Percentiles rank a stretch among this genome's conserved stretches.
These are phyloP conservation scores for Lycium barbarum DNA, from an alignment of 257 asterid species.

Conservation along the genomic window DNA sequence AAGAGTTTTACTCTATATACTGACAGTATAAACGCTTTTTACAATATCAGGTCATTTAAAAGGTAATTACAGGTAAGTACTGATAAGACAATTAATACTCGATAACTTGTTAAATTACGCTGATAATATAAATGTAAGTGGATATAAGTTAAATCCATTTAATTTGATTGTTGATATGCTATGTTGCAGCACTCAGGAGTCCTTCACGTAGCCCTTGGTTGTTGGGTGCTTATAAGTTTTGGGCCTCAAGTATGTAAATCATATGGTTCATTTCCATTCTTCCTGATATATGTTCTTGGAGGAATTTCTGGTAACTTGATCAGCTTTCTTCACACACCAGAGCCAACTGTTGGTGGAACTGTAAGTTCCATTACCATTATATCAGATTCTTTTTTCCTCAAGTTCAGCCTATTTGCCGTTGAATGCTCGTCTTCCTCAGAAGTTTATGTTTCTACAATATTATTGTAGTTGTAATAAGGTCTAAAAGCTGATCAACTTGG, in stretches of 20 bases:
- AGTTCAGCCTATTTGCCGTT: neutral
- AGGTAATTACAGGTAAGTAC: neutral
- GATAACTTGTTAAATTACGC: neutral
- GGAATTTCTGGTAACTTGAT: slow-evolving; percentile 78
- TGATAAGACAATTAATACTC: neutral
- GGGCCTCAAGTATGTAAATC: slow-evolving; percentile 64
- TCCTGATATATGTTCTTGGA: slow-evolving; percentile 76
- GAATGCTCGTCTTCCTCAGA: neutral
- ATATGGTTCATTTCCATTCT: slow-evolving; percentile 68
- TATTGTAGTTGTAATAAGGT: neutral
- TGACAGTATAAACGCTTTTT: neutral
- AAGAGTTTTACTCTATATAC: neutral
- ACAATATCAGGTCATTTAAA: neutral
- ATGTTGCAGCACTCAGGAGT: slow-evolving; percentile 78
- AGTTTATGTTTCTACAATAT: neutral
- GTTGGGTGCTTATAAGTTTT: slow-evolving; percentile 74
- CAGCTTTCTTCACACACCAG: slow-evolving; percentile 83
- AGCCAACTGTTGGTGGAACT: slow-evolving; percentile 85
- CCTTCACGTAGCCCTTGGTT: slow-evolving; percentile 65
- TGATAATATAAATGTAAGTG: neutral
- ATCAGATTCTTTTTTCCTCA: neutral
- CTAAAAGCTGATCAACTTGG: neutral
- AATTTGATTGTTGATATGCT: slow-evolving; percentile 20
- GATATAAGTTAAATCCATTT: neutral
- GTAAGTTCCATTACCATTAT: slow-evolving; percentile 42